These are phyloP conservation scores for Deinandra increscens DNA, from an alignment of 129 eudicot genomes.

Conservation along the genomic window DNA sequence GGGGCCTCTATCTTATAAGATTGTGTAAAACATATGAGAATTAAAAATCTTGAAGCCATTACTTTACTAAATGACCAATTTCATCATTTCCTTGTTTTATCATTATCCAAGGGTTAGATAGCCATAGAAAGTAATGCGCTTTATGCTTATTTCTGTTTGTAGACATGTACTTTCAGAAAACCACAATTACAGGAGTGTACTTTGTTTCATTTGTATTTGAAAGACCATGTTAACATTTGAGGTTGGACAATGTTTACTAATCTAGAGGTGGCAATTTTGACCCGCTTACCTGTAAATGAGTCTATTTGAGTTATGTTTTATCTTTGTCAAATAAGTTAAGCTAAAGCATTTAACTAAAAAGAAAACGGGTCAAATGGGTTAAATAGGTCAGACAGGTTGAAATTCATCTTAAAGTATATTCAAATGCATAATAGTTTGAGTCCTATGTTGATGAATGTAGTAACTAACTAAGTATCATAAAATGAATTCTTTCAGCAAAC, in stretches of 20 bases:
- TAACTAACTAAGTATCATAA: not conserved
- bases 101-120: too few species aligned
- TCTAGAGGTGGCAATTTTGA: not conserved
- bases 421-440: not conserved
- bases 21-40: too few species aligned
- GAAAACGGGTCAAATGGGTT: too few species aligned
- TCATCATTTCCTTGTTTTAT: too few species aligned
- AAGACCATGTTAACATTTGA: not conserved
- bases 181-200: not conserved
- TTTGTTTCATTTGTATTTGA: not conserved
- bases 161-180: not conserved
- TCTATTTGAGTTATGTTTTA: not conserved
- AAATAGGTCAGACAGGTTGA: not conserved
- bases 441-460: not conserved
- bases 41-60: too few species aligned
- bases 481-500: slow-evolving; percentile 54
- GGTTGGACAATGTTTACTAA: not conserved
- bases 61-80: too few species aligned
- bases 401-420: not conserved
- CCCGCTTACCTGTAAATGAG: not conserved
- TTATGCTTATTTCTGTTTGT: too few species aligned
- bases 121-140: too few species aligned
- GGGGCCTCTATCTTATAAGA: too few species aligned
- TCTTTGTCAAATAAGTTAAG: not conserved
- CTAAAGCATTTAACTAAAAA: not conserved